Evolutionary conservation across 768 basidiomycete species (phyloP), one percentile per base, ranked within the genome.

Genomic region (Xerocomus brunneocitrinus): DNA sequence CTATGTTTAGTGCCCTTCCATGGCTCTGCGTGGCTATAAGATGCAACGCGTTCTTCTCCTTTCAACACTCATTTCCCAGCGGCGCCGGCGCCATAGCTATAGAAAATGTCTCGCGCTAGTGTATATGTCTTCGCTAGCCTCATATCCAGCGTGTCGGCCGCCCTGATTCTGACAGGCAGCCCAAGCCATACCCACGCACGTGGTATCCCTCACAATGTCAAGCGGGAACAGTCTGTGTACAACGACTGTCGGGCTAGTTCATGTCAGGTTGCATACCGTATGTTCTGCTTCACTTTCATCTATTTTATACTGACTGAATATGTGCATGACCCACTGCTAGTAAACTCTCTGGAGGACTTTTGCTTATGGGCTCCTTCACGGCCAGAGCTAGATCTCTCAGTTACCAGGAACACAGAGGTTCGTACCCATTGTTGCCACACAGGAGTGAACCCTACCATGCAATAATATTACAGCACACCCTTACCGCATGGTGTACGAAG

Each of bases 221-320:
- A 87, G 62, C 61, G 75, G 40, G 86, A 83, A 27, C 87, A 86
- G 66, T 53, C 74, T 8, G 84, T 83, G 14, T 83, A 82, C 13
- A 85, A 88, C 66, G 70, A 77, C 52, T 92, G 89, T 66, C 84
- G 83, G 8, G 75, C 78, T 3, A 71, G 66, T 16, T 67, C 73
- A 52, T 91, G 89, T 69, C 89, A 90, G 62, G 83, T 83, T 57
- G 79, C 76, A 9, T 84, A 79, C 63, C 55, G 84, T 82, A 64
- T 57, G 80, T 67, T 19, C 40, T 35, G 36, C 8, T 14, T 24
- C 22, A 32, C 27, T 36, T 54, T 47, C 43, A 25, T 39, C 42
- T 34, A 0, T 27, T 31, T 43, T 36, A 34, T 10, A 34, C 24
- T 22, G 19, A 24, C 51, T 44, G 16, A 48, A 47, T 47, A 30